phyloP scores from a whole-genome alignment of 2,329 filamentous ascomycete species.

The Epichloe typhina region DNA sequence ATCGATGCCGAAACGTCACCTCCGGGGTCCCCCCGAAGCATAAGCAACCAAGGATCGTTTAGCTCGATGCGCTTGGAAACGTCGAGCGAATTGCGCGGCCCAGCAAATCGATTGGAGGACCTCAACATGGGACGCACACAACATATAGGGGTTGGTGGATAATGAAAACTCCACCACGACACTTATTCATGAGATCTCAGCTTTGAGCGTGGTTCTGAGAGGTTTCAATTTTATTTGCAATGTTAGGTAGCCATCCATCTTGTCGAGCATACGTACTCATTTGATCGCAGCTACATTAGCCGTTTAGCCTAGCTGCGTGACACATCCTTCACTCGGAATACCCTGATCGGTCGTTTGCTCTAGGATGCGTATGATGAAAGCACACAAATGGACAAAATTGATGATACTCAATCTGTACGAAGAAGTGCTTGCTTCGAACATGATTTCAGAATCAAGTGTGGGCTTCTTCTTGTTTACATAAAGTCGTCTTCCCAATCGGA shows the following conservation, averaged over 20 bases:
- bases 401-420: neutral
- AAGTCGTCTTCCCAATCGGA: conserved; percentile 82
- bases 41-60: conserved; percentile 12
- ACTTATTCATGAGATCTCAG: neutral
- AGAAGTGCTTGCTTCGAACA: neutral
- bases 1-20: neutral
- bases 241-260: neutral
- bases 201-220: no score
- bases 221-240: no score
- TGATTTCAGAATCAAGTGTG: neutral
- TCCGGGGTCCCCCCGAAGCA: neutral
- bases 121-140: conserved; percentile 18
- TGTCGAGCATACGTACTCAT: no score
- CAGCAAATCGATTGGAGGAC: conserved; percentile 19
- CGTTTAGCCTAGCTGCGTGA: no score
- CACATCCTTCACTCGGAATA: neutral
- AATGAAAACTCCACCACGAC: neutral
- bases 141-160: conserved; percentile 17
- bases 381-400: neutral
- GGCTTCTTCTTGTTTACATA: conserved; percentile 43
- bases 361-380: neutral
- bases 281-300: no score
- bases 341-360: no score
- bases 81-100: conserved; percentile 14
- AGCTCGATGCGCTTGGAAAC: conserved; percentile 17